These are phyloP conservation scores for Diaporthe sp. DNA, from an alignment of 2,329 filamentous ascomycete species.

Conservation along the genomic window DNA sequence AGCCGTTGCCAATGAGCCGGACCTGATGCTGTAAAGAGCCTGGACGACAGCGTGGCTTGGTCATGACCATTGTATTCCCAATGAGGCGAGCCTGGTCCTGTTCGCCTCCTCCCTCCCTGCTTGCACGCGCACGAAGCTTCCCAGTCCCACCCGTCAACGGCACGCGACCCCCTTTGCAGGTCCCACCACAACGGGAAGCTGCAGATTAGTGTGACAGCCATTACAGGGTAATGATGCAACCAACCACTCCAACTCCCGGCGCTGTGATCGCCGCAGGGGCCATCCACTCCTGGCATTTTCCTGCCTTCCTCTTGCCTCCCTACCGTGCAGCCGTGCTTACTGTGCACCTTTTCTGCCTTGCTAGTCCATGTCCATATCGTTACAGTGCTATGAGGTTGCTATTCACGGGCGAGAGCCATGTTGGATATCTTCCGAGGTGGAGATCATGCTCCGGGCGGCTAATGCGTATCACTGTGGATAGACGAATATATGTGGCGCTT, in stretches of 20 bases:
- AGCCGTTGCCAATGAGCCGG: not conserved
- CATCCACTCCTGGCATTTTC: not conserved
- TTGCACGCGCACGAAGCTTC: not conserved
- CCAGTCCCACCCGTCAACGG: slow-evolving; percentile 22
- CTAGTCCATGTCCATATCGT: not conserved
- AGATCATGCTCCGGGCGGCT: slow-evolving; percentile 4
- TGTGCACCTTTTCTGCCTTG: not conserved
- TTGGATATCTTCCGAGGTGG: slow-evolving; percentile 11
- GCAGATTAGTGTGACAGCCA: slow-evolving; percentile 34
- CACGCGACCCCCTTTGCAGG: slow-evolving; percentile 30
- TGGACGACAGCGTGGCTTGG: slow-evolving; percentile 10
- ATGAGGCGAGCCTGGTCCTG: not conserved
- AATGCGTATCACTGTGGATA: not conserved
- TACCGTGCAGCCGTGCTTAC: slow-evolving; percentile 4
- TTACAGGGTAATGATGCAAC: slow-evolving; percentile 37
- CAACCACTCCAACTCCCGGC: slow-evolving; percentile 16
- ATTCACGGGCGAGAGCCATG: not conserved
- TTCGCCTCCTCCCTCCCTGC: not conserved
- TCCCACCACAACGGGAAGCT: slow-evolving; percentile 31
- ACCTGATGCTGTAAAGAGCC: not conserved
- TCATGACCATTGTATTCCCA: not conserved
- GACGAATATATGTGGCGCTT: not conserved
- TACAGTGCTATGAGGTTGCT: not conserved
- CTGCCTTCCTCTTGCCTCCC: not conserved
- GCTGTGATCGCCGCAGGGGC: slow-evolving; percentile 8